Evolutionary conservation across 495 filamentous ascomycete species (phyloP), one percentile per base, ranked within the genome.

Genomic region (Talaromyces liani): DNA sequence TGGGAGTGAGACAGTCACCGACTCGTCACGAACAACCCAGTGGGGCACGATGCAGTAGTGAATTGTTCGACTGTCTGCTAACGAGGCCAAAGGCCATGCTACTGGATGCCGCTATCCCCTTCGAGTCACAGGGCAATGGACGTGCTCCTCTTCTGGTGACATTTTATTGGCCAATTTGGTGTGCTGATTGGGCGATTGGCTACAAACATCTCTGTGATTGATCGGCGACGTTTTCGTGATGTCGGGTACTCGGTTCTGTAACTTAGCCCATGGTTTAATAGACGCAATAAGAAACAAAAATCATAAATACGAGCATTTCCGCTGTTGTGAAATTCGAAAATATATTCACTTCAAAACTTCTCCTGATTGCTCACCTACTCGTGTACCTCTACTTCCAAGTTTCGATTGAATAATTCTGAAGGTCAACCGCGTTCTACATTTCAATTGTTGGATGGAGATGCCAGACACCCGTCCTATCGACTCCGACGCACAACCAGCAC

Each of bases 381-480:
- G 22, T 14, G 49, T 54, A 54, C 24, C 16, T 31, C 4, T 27
- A 24, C 36, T 29, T 27, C 27, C 27, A 27, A 27, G 27, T 27
- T 27, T 27, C 14, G 12, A 41, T 49, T 18, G 24, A 47, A 60
- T 27, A 36, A 59, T 1, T 45, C 39, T 10, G 7, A 49, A 49
- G 27, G 45, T 59, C 18, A 27, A 45, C n/a, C 25, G 41, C 60
- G 8, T 12, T 6, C 31, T 59, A 20, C 57, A 20, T 29, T 56
- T 56, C 45, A 34, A 5, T 25, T 29, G 45, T 54, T 53, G 60
- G 47, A 53, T 62, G 60, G 60, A 62, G 24, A 62, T 62, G 60
- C 45, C 60, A 29, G 60, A 62, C 60, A 54, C 39, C 45, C 60
- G 10, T 54, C 60, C 60, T 4, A 24, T 62, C 29, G 45, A 62